phyloP scores from a whole-genome alignment of 257 asterid species.

The Osmanthus fragrans region DNA sequence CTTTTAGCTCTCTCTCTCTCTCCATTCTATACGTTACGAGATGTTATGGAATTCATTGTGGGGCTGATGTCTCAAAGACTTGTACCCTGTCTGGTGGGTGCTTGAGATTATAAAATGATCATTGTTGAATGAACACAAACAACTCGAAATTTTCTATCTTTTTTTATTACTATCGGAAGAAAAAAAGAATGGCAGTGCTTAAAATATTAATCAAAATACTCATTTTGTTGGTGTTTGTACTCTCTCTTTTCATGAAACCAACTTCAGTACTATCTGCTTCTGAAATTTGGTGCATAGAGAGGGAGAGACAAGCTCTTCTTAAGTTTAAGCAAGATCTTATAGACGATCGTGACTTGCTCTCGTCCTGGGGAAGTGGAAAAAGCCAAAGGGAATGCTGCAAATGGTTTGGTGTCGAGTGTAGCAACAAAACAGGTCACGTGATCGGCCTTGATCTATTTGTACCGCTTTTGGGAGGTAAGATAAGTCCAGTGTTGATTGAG shows the following conservation, averaged over 20 bases:
- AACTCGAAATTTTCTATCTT: too few species aligned
- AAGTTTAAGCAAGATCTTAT: too few species aligned
- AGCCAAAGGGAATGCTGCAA: too few species aligned
- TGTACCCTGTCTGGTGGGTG: neutral
- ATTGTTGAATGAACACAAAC: neutral
- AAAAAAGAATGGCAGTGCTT: too few species aligned
- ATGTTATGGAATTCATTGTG: neutral
- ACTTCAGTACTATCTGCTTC: too few species aligned
- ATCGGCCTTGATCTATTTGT: neutral
- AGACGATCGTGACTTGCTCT: too few species aligned
- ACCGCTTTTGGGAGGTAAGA: neutral
- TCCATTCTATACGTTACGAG: neutral
- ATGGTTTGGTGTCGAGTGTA: neutral
- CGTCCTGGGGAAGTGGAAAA: too few species aligned
- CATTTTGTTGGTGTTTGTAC: neutral
- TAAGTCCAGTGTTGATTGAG: neutral
- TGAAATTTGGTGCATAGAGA: neutral
- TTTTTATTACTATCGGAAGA: too few species aligned
- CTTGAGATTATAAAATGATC: neutral
- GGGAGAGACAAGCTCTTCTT: too few species aligned
- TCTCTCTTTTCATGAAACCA: neutral
- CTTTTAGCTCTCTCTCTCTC: neutral
- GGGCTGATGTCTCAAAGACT: neutral
- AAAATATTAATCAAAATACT: neutral
- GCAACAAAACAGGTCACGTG: neutral